These are phyloP conservation scores for Moesziomyces globuligerus DNA, from an alignment of 1,284 basidiomycete species.

Conservation along the genomic window DNA sequence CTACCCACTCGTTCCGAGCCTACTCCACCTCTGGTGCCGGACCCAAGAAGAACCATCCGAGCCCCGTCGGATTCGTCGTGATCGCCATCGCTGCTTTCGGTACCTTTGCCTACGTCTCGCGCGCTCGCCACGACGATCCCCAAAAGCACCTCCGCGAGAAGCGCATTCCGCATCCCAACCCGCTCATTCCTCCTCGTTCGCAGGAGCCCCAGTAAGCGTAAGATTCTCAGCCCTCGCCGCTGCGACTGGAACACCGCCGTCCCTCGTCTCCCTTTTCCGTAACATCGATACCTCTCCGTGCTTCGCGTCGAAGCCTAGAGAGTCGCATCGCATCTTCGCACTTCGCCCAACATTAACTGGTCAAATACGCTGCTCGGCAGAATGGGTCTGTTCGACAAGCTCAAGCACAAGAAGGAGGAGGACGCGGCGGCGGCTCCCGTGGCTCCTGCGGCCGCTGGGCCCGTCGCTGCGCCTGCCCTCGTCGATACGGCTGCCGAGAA, in stretches of 20 bases:
- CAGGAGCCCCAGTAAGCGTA: constrained; percentile 49
- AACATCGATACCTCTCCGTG: constrained; percentile 6
- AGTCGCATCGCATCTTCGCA: constrained; percentile 17
- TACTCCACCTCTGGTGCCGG: constrained; percentile 13
- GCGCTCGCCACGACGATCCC: constrained; percentile 53
- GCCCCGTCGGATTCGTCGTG: constrained; percentile 53
- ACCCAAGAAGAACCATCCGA: constrained; percentile 47
- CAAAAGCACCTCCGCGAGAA: constrained; percentile 52
- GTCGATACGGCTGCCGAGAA: constrained; percentile 3
- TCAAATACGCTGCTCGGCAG: constrained; percentile 48
- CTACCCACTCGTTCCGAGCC: constrained; percentile 7
- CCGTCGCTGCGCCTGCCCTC: background rate
- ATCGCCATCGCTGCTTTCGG: constrained; percentile 55
- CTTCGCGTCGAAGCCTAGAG: constrained; percentile 18
- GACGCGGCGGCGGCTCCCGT: constrained; percentile 9
- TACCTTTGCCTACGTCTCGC: constrained; percentile 55
- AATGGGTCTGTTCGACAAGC: constrained; percentile 50
- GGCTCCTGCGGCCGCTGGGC: background rate
- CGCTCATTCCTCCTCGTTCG: constrained; percentile 56
- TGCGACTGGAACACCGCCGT: too few relatives aligned
- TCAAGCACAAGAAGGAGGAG: constrained; percentile 39
- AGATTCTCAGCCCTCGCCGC: too few relatives aligned
- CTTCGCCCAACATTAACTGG: constrained; percentile 49
- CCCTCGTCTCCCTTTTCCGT: background rate
- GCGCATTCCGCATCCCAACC: constrained; percentile 61